Percentiles rank a stretch among this genome's conserved stretches.
Evolutionary conservation across 1,284 basidiomycete species (phyloP).

Genomic region (Melanopsichium pennsylvanicum): DNA sequence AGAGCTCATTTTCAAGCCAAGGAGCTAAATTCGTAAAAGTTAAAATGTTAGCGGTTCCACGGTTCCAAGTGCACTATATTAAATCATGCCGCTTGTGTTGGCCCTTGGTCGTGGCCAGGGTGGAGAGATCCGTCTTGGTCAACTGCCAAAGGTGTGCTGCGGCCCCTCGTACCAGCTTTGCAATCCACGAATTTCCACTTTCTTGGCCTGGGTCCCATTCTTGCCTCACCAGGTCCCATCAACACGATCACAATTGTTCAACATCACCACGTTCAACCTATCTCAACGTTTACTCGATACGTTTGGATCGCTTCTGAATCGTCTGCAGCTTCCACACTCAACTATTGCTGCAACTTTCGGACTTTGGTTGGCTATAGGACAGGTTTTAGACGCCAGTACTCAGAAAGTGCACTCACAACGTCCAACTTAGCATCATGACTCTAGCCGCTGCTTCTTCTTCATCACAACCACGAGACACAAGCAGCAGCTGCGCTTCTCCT

Average conservation of each 20-base stretch:
- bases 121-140: conserved; percentile 35
- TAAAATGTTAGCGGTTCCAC: neutral
- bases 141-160: neutral
- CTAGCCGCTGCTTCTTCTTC: conserved; percentile 12
- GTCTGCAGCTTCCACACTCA: neutral
- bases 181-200: too few relatives aligned
- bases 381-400: conserved; percentile 1
- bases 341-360: conserved; percentile 1
- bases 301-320: neutral
- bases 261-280: too few relatives aligned
- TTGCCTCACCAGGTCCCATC: neutral
- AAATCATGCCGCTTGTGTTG: too few relatives aligned
- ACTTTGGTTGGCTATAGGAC: neutral
- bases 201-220: too few relatives aligned
- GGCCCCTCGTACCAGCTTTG: neutral
- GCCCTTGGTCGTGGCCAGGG: too few relatives aligned
- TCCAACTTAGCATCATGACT: conserved; percentile 13
- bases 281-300: neutral
- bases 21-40: neutral
- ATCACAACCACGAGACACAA: too few relatives aligned
- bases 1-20: neutral
- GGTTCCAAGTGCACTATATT: neutral
- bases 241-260: too few relatives aligned
- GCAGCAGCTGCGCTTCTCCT: neutral
- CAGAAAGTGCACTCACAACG: neutral